Evolutionary conservation across 208 protist genomes (phyloP).

Genomic region (Leishmania major): DNA sequence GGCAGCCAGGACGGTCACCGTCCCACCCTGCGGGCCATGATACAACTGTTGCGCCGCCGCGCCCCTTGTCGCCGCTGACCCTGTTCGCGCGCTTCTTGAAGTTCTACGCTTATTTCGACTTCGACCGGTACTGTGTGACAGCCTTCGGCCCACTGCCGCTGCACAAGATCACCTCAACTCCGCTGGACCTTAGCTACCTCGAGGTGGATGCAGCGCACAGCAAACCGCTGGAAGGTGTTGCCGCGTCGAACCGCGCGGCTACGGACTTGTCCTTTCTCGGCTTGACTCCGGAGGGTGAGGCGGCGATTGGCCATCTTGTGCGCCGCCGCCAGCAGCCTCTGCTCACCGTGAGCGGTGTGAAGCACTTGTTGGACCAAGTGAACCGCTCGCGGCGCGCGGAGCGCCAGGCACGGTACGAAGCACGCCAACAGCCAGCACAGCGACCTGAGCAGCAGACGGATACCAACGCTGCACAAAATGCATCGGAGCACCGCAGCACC

Average conservation of each 20-base stretch:
- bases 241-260: slow-evolving; percentile 14
- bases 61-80: slow-evolving; percentile 45
- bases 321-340: slow-evolving; percentile 65
- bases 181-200: slow-evolving; percentile 62
- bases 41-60: not conserved
- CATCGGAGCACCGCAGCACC: not conserved
- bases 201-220: slow-evolving; percentile 57
- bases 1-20: not conserved
- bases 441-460: slow-evolving; percentile 6
- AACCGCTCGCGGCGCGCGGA: slow-evolving; percentile 42
- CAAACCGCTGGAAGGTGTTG: not conserved
- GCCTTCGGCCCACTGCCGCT: slow-evolving; percentile 80
- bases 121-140: slow-evolving; percentile 77
- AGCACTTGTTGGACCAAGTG: slow-evolving; percentile 68
- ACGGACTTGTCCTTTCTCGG: slow-evolving; percentile 53
- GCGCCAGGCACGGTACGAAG: slow-evolving; percentile 30
- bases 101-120: slow-evolving; percentile 85
- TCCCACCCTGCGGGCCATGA: not conserved
- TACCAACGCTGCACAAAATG: not conserved
- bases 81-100: slow-evolving; percentile 80
- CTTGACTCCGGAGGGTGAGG: slow-evolving; percentile 69
- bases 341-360: slow-evolving; percentile 74
- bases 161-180: slow-evolving; percentile 44
- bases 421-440: slow-evolving; percentile 6
- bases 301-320: slow-evolving; percentile 56